Base-by-base conservation (phyloP, 176 grass and related monocot species). In the Stipa capillata region DNA sequence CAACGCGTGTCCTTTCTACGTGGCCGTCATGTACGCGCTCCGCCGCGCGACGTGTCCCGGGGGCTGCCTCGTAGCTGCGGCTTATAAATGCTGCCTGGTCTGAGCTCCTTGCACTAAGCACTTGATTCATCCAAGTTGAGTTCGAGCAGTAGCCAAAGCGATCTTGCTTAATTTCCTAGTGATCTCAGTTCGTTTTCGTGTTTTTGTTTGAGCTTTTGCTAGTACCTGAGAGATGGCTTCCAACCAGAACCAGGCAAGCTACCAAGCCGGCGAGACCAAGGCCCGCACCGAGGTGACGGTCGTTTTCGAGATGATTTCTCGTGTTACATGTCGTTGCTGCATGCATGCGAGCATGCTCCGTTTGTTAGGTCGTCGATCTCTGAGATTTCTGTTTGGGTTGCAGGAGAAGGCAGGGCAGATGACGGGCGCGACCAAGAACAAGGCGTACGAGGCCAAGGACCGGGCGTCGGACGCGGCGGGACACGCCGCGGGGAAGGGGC, bases 201-300 rank as follows among this genome's bases (percentile, higher is more conserved):
- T 20, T 2, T 7, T 10, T 17, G 42, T 43, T 37, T 66, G 25
- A 49, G 3, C 2, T n/a, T n/a, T n/a, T n/a, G 53, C 17, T 44
- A 2, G 42, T 28, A 41, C 18, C 50, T 47, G 45, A 24, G n/a
- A 59, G 17, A 93, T 93, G 93, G 93, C 93, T 27, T 93, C 90
- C 69, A 65, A 86, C 13, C 83, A 90, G 66, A 34, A 87, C 33
- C 57, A 89, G 62, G 77, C 73, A 23, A 84, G 70, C 88, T 87
- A 79, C 87, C 59, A 27, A 20, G 88, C 90, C 53, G 93, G 88
- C 69, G 88, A 93, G 73, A 82, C 85, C 88, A 97, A 93, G 84
- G 93, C 65, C 59, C 82, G 52, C 20, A 76, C 85, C 23, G 85
- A 97, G 93, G 93, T 93, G 8, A 12, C 20, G 29, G 14, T 35